Evolutionary conservation across 2,329 filamentous ascomycete genomes (phyloP), one percentile per base, ranked within the genome.

Genomic region (Aspergillus nomiae): DNA sequence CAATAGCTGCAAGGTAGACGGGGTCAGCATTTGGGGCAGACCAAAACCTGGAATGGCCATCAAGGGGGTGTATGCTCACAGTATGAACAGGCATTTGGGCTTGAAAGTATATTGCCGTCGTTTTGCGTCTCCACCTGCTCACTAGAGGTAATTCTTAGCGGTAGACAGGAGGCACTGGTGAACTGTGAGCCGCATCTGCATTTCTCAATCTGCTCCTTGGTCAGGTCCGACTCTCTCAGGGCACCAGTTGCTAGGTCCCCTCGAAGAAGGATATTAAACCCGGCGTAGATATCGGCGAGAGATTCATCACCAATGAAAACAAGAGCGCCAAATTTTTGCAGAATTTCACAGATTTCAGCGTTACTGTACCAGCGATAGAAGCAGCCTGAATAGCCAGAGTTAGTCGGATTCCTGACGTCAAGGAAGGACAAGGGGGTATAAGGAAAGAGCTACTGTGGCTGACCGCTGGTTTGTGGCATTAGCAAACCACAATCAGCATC

Each of bases 141-240:
- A 50, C 73, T 76, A 7, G 71, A 71, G 14, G 65, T 65, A 43
- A 76, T 65, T 38, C 69, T 67, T 38, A 66, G 50, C 10, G 64
- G 58, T 6, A 65, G 55, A 63, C 80, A 82, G 19, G 73, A 67
- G 16, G 62, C 50, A 50, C 70, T 73, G 10, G 70, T 71, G 63
- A 81, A 80, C 61, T 83, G 81, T 45, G 74, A 75, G 55, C 80
- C 75, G 61, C 81, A 82, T 61, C 69, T 72, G 59, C 80, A 82
- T 16, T 63, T 64, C 4, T 69, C 64, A 19, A 70, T 66, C 28
- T 76, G 71, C 28, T 70, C 66, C 5, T 73, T 68, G 38, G 66
- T 73, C 72, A 81, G 77, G 19, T 76, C 69, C 76, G 76, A 80
- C 46, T 77, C 72, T 65, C 74, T 76, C 46, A 82, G 58, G 9